Evolutionary conservation across 2,329 filamentous ascomycete species (phyloP).

Genomic region (Penicillium paneum): DNA sequence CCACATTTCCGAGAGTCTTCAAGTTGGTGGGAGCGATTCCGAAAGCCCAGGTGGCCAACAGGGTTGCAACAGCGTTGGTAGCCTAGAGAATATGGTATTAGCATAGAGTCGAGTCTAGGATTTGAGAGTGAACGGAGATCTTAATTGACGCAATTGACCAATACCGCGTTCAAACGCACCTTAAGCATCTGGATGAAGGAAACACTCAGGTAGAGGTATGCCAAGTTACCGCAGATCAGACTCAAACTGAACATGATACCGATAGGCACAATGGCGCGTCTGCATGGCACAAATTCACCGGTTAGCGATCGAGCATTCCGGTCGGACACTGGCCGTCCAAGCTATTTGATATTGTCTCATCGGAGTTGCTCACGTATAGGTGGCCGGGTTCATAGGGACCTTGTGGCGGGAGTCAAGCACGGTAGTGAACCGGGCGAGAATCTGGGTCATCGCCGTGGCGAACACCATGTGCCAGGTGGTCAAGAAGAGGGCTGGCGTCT

Average conservation of each 20-base stretch:
- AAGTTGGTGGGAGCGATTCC: constrained; percentile 77
- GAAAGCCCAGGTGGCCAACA: constrained; percentile 81
- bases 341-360: background rate
- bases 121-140: background rate
- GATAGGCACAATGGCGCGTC: constrained; percentile 85
- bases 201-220: constrained; percentile 91
- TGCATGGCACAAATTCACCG: constrained; percentile 6
- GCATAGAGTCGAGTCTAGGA: background rate
- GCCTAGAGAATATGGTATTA: constrained; percentile 54
- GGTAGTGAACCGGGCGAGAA: constrained; percentile 82
- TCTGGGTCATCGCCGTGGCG: constrained; percentile 86
- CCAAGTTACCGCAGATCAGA: constrained; percentile 93
- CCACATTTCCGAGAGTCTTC: constrained; percentile 85
- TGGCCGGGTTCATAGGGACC: constrained; percentile 89
- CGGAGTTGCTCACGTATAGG: constrained; percentile 60
- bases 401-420: constrained; percentile 90
- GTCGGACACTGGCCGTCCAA: background rate
- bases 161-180: constrained; percentile 47
- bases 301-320: background rate
- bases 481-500: constrained; percentile 57
- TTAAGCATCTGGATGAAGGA: constrained; percentile 99
- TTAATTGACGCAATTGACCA: background rate
- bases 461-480: constrained; percentile 94
- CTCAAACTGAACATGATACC: constrained; percentile 94
- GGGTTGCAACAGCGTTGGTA: constrained; percentile 87